Evolutionary conservation across 768 basidiomycete species (phyloP).

Genomic region (Dendrothele bispora): DNA sequence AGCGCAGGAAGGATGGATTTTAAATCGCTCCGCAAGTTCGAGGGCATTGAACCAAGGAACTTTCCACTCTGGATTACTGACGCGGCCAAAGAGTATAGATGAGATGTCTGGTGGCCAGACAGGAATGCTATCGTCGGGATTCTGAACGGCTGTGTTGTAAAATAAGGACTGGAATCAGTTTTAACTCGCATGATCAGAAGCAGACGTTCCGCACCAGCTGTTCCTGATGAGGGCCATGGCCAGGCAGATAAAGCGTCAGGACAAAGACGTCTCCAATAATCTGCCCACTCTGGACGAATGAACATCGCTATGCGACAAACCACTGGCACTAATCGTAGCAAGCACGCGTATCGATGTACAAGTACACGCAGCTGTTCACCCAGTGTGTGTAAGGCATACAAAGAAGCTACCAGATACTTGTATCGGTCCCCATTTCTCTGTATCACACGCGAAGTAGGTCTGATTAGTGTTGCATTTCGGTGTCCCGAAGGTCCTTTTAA

Average conservation of each 20-base stretch:
- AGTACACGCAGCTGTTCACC: conserved; percentile 68
- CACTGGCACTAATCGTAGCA: conserved; percentile 58
- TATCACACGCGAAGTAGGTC: background rate
- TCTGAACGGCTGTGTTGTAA: conserved; percentile 35
- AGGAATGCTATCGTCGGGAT: conserved; percentile 70
- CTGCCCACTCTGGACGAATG: conserved; percentile 83
- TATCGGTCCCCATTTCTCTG: conserved; percentile 16
- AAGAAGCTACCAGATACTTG: conserved; percentile 51
- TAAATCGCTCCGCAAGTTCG: conserved; percentile 47
- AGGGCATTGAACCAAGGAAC: conserved; percentile 51
- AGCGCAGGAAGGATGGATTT: conserved; percentile 54
- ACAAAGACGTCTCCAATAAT: conserved; percentile 87
- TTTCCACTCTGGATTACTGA: conserved; percentile 70
- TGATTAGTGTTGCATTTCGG: conserved; percentile 33
- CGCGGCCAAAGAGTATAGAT: conserved; percentile 58
- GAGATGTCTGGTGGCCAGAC: conserved; percentile 79
- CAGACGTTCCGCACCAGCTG: conserved; percentile 34
- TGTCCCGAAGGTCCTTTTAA: conserved; percentile 34
- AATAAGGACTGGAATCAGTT: background rate
- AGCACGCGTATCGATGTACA: conserved; percentile 52
- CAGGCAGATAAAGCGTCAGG: conserved; percentile 52
- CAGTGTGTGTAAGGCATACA: conserved; percentile 78
- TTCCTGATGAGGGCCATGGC: conserved; percentile 54
- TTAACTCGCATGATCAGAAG: background rate
- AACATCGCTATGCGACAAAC: conserved; percentile 62